phyloP scores from a whole-genome alignment of 768 basidiomycete genomes.

The Mycena galopus region DNA sequence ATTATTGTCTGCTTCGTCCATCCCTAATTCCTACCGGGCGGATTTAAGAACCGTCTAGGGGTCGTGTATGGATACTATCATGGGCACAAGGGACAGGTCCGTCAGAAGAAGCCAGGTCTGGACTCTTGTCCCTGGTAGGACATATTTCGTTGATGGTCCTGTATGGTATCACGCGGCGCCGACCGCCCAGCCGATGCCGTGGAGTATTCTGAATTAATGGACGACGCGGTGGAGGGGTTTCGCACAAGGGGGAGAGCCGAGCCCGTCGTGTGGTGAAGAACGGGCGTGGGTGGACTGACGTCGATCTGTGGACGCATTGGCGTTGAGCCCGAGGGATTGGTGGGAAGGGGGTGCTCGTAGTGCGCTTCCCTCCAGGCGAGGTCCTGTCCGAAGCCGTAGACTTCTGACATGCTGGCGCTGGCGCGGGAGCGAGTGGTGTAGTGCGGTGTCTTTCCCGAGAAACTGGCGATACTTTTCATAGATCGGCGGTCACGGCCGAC shows the following conservation, averaged over 20 bases:
- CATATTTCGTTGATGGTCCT: too few relatives aligned
- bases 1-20: too few relatives aligned
- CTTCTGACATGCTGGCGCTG: constrained; percentile 8
- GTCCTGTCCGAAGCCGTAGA: constrained; percentile 27
- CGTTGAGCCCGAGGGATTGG: background rate
- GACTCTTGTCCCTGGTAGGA: background rate
- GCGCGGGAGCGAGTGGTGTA: constrained; percentile 21
- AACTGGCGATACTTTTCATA: background rate
- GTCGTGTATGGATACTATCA: too few relatives aligned
- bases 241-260: constrained; percentile 2
- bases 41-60: background rate
- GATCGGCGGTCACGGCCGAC: background rate
- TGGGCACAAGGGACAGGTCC: too few relatives aligned
- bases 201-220: constrained; percentile 20
- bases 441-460: constrained; percentile 8
- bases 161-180: background rate
- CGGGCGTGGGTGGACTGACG: constrained; percentile 17
- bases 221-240: constrained; percentile 15
- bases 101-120: background rate
- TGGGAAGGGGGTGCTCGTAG: constrained; percentile 23
- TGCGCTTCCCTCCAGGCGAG: constrained; percentile 30
- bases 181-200: constrained; percentile 4
- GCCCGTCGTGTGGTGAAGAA: background rate
- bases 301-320: background rate
- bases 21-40: too few relatives aligned